phyloP scores from a whole-genome alignment of 768 basidiomycete species.

The Phallus indusiatus region DNA sequence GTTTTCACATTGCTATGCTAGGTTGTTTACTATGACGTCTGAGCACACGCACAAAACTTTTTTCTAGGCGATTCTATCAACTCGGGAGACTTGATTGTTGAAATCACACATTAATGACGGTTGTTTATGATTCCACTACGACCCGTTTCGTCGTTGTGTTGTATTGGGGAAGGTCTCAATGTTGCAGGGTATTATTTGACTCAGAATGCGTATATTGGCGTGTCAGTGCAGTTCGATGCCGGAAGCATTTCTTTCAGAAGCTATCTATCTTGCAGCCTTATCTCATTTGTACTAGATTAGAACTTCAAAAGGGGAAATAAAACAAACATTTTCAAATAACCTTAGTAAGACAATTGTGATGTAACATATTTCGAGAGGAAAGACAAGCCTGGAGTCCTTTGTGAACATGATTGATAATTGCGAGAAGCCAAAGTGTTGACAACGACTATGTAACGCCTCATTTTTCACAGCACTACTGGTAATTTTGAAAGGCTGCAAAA shows the following conservation, averaged over 20 bases:
- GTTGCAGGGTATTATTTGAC: not conserved
- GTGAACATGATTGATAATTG: no score
- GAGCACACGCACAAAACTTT: not conserved
- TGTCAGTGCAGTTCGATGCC: not conserved
- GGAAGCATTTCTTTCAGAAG: not conserved
- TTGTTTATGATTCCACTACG: not conserved
- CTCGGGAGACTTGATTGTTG: constrained; percentile 85
- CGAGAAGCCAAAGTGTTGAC: not conserved
- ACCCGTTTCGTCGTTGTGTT: not conserved
- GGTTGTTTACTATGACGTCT: no score
- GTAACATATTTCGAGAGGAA: no score
- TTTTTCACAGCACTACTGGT: not conserved
- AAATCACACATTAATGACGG: constrained; percentile 62
- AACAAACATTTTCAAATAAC: no score
- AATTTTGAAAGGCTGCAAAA: not conserved
- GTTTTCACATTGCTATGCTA: constrained; percentile 15
- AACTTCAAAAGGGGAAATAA: no score
- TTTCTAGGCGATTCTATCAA: constrained; percentile 80
- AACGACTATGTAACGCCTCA: not conserved
- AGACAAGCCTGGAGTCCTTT: no score
- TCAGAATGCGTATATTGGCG: not conserved
- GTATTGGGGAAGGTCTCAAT: not conserved
- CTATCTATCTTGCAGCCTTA: no score
- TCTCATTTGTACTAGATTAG: no score
- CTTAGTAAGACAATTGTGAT: no score